Percentiles rank a stretch among this genome's conserved stretches.
Evolutionary conservation across 305 asterid species (phyloP).

Genomic region (Nicotiana rustica): DNA sequence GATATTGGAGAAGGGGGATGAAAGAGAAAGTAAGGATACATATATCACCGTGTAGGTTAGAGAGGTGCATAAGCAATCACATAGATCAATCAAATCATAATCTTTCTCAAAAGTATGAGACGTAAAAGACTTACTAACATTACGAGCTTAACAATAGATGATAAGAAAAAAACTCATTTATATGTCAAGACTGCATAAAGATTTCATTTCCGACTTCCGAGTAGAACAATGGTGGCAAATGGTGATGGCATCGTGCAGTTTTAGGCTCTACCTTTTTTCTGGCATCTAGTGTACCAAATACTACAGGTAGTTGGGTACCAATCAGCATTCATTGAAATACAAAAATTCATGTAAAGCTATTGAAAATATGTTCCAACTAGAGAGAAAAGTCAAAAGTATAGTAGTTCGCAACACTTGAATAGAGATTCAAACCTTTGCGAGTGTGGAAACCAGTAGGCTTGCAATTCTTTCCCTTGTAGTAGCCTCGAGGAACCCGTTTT

Average conservation of each 20-base stretch:
- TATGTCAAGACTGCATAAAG: neutral
- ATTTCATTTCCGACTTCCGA: neutral
- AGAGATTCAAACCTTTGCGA: slow-evolving; percentile 64
- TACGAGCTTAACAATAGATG: neutral
- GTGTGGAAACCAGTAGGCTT: slow-evolving; percentile 92
- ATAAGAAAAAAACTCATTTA: neutral
- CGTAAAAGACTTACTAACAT: neutral
- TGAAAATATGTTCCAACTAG: neutral
- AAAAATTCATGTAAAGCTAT: neutral
- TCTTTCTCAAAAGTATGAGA: neutral
- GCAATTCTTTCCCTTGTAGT: slow-evolving; percentile 86
- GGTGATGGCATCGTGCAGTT: neutral
- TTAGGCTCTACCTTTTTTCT: neutral
- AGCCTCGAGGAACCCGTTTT: slow-evolving; percentile 67
- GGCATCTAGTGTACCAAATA: neutral
- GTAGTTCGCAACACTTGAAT: neutral
- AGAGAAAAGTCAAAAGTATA: neutral
- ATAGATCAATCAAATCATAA: neutral
- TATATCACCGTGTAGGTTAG: neutral
- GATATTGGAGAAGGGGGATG: neutral
- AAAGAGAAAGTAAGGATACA: neutral
- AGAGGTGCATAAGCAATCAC: neutral
- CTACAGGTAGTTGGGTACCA: neutral
- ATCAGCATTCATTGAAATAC: neutral
- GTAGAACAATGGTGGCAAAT: neutral